Evolutionary conservation across 192 early-diverging fungal species (phyloP), one percentile per base, ranked within the genome.

Genomic region (Geranomyces michiganensis): DNA sequence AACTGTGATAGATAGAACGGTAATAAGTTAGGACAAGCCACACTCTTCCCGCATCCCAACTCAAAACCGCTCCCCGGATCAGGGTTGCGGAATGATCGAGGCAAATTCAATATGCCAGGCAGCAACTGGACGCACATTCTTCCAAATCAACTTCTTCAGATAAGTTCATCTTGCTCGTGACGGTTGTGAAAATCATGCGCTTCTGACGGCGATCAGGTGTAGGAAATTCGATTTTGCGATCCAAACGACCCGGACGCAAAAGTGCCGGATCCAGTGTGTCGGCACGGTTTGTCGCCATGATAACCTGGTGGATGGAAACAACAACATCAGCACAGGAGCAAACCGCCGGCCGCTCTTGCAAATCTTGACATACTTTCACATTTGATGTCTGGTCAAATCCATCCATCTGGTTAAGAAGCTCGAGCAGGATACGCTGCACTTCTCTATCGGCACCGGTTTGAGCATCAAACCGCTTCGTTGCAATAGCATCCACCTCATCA

Each of bases 181-280:
- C 87, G n/a, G 95, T 96, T 67, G 90, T 86, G 84, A 99, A 97
- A 62, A 99, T 96, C 68, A 96, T 83, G 22, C 97, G 92, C 84
- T 99, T 99, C 74, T 96, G 95, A 62, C 94, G 92, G 61, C 94
- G 88, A 80, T 99, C 97, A 13, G 97, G 97, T 36, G 91, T 92
- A 56, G 97, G 97, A 85, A 99, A 99, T 81, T 99, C 97, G 73
- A 99, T 98, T 78, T 99, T 99, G 68, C 97, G 87, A 73, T 99
- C 97, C 71, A 99, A 78, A 70, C 97, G 92, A 43, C 96, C 97
- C 19, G 97, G 97, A 72, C 97, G 92, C 67, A 99, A 79, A 67
- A 99, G 89, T 6, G 96, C 96, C 36, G 97, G 97, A 80, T 99
- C 97, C 29, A 99, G 79, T 2, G 95, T 96, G 67, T 99, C 97